Evolutionary conservation across 139 green algal genomes (phyloP).

Genomic region (Trebouxia sp.): DNA sequence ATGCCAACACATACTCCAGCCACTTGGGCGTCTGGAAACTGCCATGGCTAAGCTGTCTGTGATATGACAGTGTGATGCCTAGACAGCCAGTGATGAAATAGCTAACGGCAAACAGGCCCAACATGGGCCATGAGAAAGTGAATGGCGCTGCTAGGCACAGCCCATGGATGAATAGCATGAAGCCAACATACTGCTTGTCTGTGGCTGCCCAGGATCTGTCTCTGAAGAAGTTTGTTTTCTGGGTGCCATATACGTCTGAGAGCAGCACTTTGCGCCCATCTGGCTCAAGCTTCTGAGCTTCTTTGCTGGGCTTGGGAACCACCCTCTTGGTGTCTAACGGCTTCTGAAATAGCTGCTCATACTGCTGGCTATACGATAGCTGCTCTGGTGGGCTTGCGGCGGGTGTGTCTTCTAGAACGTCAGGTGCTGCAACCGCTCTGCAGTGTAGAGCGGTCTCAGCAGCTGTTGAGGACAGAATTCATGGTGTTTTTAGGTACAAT

Average conservation of each 20-base stretch:
- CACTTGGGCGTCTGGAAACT: constrained; percentile 94
- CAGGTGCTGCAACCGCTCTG: constrained; percentile 4
- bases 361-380: constrained; percentile 81
- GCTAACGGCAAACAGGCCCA: constrained; percentile 75
- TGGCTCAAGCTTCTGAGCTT: constrained; percentile 58
- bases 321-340: constrained; percentile 61
- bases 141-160: constrained; percentile 72
- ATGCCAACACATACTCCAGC: constrained; percentile 97
- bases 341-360: constrained; percentile 70
- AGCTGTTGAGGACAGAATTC: too few relatives aligned
- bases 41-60: constrained; percentile 92
- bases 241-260: constrained; percentile 64
- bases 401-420: background rate
- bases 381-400: background rate
- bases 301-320: constrained; percentile 77
- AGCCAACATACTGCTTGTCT: constrained; percentile 77
- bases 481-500: too few relatives aligned
- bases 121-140: constrained; percentile 82
- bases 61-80: constrained; percentile 96
- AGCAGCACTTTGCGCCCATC: constrained; percentile 60
- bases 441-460: too few relatives aligned
- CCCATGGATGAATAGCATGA: constrained; percentile 81
- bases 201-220: constrained; percentile 66
- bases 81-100: constrained; percentile 95
- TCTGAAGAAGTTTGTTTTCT: constrained; percentile 55